These are phyloP conservation scores for Aeschynomene evenia DNA, from an alignment of 306 rosid genomes.

Conservation along the genomic window DNA sequence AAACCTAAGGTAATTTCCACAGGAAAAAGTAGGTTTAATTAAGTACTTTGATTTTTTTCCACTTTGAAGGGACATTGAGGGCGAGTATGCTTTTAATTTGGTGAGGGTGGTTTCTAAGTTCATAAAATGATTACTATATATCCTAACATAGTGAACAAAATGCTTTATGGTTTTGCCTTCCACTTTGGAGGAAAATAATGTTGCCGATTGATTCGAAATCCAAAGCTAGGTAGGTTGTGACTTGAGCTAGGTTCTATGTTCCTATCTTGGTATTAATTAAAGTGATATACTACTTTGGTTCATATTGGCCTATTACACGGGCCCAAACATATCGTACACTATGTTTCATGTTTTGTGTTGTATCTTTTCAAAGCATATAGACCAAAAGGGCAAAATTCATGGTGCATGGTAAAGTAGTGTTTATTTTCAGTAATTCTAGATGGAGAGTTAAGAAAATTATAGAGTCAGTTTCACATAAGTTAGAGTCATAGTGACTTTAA, in stretches of 20 bases:
- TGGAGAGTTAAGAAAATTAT: too few species aligned
- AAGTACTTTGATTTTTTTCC: constrained; percentile 34
- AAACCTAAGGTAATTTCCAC: constrained; percentile 4
- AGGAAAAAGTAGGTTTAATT: constrained; percentile 33
- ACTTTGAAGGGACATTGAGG: constrained; percentile 37
- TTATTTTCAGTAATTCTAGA: too few species aligned
- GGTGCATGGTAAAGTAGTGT: constrained; percentile 17
- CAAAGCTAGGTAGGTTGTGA: constrained; percentile 22
- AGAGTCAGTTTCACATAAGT: too few species aligned
- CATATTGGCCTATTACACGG: constrained; percentile 20
- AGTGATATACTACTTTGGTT: constrained; percentile 6
- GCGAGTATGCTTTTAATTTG: too few species aligned
- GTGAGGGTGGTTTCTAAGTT: not conserved
- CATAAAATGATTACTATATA: constrained; percentile 22
- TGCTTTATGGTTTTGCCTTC: constrained; percentile 43
- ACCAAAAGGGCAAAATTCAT: constrained; percentile 28
- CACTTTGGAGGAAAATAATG: constrained; percentile 32
- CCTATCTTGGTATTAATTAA: not conserved
- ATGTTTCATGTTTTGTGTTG: constrained; percentile 30
- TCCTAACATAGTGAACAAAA: constrained; percentile 22
- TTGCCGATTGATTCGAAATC: constrained; percentile 22
- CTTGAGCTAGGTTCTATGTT: constrained; percentile 42
- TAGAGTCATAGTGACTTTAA: too few species aligned
- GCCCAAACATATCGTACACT: constrained; percentile 36
- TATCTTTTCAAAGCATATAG: constrained; percentile 39